These are phyloP conservation scores for Magnolia sinica DNA, from an alignment of 164 flowering plant genomes.

Conservation along the genomic window DNA sequence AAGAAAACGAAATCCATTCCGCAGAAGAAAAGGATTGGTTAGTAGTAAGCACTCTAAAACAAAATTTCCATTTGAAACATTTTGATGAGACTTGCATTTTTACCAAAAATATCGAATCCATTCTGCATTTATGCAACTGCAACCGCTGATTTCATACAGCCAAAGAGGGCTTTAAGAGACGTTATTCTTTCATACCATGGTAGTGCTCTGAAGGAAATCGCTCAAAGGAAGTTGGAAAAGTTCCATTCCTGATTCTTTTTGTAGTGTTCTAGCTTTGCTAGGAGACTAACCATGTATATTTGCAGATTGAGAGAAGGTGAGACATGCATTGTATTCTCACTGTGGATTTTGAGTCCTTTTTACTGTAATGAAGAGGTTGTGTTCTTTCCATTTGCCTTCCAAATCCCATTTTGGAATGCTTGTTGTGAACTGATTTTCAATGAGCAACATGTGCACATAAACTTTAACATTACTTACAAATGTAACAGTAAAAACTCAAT, in stretches of 20 bases:
- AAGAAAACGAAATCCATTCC: background rate
- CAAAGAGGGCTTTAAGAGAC: background rate
- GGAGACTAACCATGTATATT: background rate
- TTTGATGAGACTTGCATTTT: background rate
- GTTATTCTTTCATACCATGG: no score
- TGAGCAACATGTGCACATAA: no score
- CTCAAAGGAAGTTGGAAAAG: background rate
- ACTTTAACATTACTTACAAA: no score
- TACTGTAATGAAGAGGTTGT: background rate
- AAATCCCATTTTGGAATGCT: background rate
- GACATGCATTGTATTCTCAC: conserved; percentile 1
- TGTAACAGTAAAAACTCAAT: no score
- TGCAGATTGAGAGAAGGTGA: conserved; percentile 4
- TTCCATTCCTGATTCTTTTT: background rate
- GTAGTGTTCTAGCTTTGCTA: background rate
- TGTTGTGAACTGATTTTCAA: no score
- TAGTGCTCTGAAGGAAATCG: no score
- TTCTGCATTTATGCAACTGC: background rate
- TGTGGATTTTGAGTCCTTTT: conserved; percentile 5
- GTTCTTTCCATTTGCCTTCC: no score
- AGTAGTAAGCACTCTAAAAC: background rate
- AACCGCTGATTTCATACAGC: background rate
- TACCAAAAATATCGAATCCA: background rate
- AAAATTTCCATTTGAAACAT: background rate
- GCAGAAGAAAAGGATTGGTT: background rate